These are phyloP conservation scores for Calonectria montana DNA, from an alignment of 2,329 filamentous ascomycete genomes.

Conservation along the genomic window DNA sequence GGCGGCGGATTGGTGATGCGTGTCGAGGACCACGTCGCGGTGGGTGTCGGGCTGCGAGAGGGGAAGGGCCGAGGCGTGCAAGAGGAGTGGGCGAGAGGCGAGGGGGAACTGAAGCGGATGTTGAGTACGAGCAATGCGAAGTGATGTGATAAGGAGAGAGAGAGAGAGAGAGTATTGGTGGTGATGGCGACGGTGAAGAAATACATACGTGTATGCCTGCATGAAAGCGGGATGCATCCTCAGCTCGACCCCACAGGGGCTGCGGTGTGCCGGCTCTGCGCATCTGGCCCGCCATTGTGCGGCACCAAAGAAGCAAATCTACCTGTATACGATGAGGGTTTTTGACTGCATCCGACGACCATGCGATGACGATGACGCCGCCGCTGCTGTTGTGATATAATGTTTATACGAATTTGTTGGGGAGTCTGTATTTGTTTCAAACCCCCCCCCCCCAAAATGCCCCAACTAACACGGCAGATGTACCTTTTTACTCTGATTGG, in stretches of 20 bases:
- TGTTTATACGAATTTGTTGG: not conserved
- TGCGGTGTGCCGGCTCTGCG: not conserved
- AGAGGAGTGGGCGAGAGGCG: slow-evolving; percentile 22
- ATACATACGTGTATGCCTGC: not conserved
- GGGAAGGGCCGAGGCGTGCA: slow-evolving; percentile 7
- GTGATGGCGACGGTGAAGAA: not conserved
- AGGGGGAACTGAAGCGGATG: slow-evolving; percentile 19
- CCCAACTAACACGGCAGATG: not conserved
- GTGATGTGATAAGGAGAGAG: not conserved
- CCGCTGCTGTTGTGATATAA: not conserved
- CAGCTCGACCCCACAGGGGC: not conserved
- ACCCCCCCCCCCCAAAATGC: too few relatives aligned
- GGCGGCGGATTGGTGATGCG: slow-evolving; percentile 36
- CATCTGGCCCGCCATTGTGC: not conserved
- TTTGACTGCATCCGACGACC: not conserved
- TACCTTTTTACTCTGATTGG: not conserved
- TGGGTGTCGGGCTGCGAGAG: slow-evolving; percentile 18
- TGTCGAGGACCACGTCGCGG: slow-evolving; percentile 20
- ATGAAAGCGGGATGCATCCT: not conserved
- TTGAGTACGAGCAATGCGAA: not conserved
- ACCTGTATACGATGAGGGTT: not conserved
- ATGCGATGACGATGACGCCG: not conserved
- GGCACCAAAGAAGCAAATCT: not conserved
- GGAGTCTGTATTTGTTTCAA: not conserved
- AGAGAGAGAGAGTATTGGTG: not conserved